phyloP scores from a whole-genome alignment of 2,329 filamentous ascomycete genomes.

The Ceratocystiopsis sp. region DNA sequence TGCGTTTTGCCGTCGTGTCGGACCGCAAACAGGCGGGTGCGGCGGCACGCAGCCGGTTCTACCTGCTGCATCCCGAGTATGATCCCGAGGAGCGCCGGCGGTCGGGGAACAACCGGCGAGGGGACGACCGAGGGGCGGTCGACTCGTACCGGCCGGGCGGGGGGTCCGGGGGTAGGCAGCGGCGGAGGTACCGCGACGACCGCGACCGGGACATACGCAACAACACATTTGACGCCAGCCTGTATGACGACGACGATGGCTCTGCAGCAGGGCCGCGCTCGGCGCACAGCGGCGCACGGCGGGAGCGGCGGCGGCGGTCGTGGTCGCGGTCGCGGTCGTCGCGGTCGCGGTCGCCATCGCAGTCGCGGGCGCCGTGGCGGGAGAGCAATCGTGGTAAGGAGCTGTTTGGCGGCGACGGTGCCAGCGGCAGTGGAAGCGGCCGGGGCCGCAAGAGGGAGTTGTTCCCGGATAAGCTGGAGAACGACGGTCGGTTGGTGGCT shows the following conservation, averaged over 20 bases:
- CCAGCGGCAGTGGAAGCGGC: conserved; percentile 14
- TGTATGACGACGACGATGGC: conserved; percentile 39
- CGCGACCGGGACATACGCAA: conserved; percentile 33
- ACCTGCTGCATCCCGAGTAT: conserved; percentile 77
- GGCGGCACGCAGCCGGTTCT: conserved; percentile 70
- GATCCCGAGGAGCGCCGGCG: conserved; percentile 61
- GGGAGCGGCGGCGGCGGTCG: conserved; percentile 6
- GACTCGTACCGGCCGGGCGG: conserved; percentile 11
- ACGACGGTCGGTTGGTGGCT: not conserved
- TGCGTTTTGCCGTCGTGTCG: conserved; percentile 55
- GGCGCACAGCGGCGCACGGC: conserved; percentile 13
- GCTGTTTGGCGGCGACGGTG: conserved; percentile 30
- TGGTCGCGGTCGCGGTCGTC: conserved; percentile 1
- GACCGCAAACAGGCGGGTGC: conserved; percentile 73
- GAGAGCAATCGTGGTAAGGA: conserved; percentile 37
- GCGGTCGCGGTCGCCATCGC: not conserved
- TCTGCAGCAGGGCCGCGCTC: conserved; percentile 12
- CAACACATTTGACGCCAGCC: conserved; percentile 45
- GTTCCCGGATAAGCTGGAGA: conserved; percentile 5
- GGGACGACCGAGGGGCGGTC: conserved; percentile 36
- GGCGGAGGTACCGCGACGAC: conserved; percentile 13
- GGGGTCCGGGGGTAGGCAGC: conserved; percentile 2
- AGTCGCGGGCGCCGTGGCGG: conserved; percentile 6
- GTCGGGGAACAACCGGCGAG: conserved; percentile 26
- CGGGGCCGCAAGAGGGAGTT: conserved; percentile 7